Evolutionary conservation across 2,329 filamentous ascomycete genomes (phyloP).

Genomic region (Corniculantispora saksenae): DNA sequence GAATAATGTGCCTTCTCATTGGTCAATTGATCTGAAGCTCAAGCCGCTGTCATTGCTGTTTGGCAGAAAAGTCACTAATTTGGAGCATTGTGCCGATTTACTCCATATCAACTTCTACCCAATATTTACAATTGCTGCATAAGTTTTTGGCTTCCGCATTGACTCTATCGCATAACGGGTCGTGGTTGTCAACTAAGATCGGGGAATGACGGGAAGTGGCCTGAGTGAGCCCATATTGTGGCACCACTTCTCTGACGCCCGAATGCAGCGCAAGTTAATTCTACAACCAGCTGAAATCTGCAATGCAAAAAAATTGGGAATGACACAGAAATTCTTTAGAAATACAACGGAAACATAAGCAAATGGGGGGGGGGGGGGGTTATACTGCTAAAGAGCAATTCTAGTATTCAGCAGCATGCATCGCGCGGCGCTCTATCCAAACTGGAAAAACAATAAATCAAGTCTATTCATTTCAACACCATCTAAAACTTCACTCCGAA

Average conservation of each 20-base stretch:
- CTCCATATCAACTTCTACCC: background rate
- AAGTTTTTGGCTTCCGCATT: background rate
- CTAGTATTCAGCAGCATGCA: too few relatives aligned
- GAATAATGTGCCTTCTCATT: constrained; percentile 23
- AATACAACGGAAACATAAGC: too few relatives aligned
- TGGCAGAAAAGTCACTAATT: background rate
- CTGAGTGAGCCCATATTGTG: background rate
- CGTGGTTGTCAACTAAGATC: background rate
- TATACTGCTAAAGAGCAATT: too few relatives aligned
- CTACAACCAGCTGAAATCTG: too few relatives aligned
- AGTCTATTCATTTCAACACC: background rate
- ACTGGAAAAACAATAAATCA: background rate
- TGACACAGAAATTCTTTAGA: too few relatives aligned
- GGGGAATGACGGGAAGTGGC: constrained; percentile 10
- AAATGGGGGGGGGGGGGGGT: too few relatives aligned
- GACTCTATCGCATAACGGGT: background rate
- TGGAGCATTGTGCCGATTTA: background rate
- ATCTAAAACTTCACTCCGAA: constrained; percentile 28
- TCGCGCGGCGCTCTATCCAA: too few relatives aligned
- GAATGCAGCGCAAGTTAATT: background rate
- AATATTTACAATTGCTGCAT: background rate
- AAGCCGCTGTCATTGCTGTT: background rate
- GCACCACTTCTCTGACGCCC: constrained; percentile 4
- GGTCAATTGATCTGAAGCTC: constrained; percentile 19
- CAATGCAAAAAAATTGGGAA: too few relatives aligned